Percentiles rank a stretch among this genome's conserved stretches.
Conservation (phyloP, 257 asterid genomes). For the Plectranthus barbatus region DNA sequence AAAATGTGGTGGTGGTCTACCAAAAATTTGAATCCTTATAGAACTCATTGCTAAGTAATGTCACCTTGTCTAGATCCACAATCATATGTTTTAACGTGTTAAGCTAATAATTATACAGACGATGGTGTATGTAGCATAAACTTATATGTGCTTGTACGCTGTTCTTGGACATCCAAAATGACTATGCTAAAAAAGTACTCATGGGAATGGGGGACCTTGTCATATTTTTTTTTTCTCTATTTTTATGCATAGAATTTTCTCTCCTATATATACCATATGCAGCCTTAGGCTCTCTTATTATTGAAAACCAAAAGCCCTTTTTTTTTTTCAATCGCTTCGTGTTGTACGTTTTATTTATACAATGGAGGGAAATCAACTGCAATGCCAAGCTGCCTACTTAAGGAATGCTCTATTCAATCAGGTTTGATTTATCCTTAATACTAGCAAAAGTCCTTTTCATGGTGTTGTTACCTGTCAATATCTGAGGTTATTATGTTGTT, state of each 20-base stretch:
- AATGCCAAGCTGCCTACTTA: conserved; percentile 42
- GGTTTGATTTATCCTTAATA: conserved; percentile 22
- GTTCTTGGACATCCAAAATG: not conserved
- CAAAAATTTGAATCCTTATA: not conserved
- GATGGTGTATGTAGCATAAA: not conserved
- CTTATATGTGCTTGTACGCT: not conserved
- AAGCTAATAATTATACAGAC: not conserved
- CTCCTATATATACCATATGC: conserved; percentile 23
- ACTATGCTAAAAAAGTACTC: not conserved
- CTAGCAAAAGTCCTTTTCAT: not conserved
- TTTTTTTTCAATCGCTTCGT: not conserved
- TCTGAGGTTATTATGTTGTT: not conserved
- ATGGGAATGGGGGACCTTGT: conserved; percentile 12
- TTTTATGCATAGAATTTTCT: not conserved
- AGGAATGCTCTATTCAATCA: conserved; percentile 52
- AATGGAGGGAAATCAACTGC: conserved; percentile 36
- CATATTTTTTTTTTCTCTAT: conserved; percentile 11
- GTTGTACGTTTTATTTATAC: not conserved
- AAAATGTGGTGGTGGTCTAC: not conserved
- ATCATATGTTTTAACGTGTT: not conserved
- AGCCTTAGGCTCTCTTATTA: conserved; percentile 2
- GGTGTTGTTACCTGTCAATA: not conserved
- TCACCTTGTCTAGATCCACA: not conserved
- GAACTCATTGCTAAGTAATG: not conserved
- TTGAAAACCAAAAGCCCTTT: conserved; percentile 7